These are phyloP conservation scores for Hepatocystis sp. DNA, from an alignment of 169 alveolate species.

Conservation along the genomic window DNA sequence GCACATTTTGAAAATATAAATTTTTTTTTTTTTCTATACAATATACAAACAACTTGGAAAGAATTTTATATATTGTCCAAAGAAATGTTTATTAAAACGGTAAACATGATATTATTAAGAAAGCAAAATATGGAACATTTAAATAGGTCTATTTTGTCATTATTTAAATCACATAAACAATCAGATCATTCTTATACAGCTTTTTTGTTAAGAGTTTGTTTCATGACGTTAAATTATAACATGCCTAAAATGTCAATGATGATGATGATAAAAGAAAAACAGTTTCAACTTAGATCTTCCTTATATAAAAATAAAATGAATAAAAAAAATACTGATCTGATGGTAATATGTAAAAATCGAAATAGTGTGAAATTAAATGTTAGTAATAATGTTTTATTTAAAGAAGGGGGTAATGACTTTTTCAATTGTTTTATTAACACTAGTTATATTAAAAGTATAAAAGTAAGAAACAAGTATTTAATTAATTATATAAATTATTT, in stretches of 20 bases:
- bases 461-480: constrained; percentile 18
- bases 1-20: constrained; percentile 53
- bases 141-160: constrained; percentile 36
- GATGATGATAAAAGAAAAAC: not conserved
- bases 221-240: constrained; percentile 38
- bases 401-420: constrained; percentile 39
- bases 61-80: constrained; percentile 68
- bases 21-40: constrained; percentile 66
- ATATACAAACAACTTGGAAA: constrained; percentile 73
- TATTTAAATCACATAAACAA: constrained; percentile 67
- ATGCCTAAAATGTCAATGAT: not conserved
- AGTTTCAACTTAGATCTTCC: too few species aligned
- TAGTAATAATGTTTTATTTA: not conserved
- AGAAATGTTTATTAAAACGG: constrained; percentile 68
- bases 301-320: not conserved
- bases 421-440: constrained; percentile 14
- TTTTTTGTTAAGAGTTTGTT: constrained; percentile 40
- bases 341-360: not conserved
- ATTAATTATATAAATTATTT: constrained; percentile 31
- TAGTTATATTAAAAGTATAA: constrained; percentile 27
- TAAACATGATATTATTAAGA: constrained; percentile 29
- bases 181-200: constrained; percentile 69
- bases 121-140: constrained; percentile 21
- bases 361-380: constrained; percentile 6
- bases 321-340: not conserved